Conservation (phyloP, 768 basidiomycete species). For the Termitomyces sp. region DNA sequence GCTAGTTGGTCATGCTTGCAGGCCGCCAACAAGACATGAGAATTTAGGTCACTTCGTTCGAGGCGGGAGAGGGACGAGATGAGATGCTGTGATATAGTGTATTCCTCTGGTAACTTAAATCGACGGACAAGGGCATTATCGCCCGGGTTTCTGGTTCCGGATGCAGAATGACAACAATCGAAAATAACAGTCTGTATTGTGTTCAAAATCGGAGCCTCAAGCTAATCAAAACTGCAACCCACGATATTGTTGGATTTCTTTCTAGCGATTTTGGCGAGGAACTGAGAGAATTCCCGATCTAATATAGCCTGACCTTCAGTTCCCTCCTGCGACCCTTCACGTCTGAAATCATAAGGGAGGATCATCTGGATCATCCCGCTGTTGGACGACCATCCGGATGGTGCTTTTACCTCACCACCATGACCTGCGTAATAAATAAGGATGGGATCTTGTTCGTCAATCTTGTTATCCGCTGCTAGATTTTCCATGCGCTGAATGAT, state of each 20-base stretch:
- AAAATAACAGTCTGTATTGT: conserved; percentile 7
- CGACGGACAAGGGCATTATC: not conserved
- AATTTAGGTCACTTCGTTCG: not conserved
- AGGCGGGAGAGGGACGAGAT: too few relatives aligned
- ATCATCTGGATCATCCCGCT: conserved; percentile 1
- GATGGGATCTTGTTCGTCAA: conserved; percentile 4
- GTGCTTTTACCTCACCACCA: not conserved
- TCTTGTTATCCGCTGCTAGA: not conserved
- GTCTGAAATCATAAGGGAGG: conserved; percentile 5
- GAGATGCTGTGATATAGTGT: not conserved
- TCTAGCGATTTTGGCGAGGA: not conserved
- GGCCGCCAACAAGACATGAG: conserved; percentile 1
- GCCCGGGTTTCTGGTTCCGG: not conserved
- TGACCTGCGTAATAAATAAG: conserved; percentile 13
- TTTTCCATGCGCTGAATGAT: not conserved
- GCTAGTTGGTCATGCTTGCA: not conserved
- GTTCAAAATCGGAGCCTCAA: not conserved
- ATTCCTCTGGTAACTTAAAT: not conserved
- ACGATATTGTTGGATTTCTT: conserved; percentile 12
- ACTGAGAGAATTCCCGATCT: not conserved
- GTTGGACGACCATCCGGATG: not conserved
- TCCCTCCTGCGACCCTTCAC: not conserved
- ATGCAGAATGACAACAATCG: conserved; percentile 7
- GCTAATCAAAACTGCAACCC: not conserved
- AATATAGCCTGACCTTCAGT: not conserved